Conservation (phyloP, 495 filamentous ascomycete genomes). For the Aspergillus baeticus region DNA sequence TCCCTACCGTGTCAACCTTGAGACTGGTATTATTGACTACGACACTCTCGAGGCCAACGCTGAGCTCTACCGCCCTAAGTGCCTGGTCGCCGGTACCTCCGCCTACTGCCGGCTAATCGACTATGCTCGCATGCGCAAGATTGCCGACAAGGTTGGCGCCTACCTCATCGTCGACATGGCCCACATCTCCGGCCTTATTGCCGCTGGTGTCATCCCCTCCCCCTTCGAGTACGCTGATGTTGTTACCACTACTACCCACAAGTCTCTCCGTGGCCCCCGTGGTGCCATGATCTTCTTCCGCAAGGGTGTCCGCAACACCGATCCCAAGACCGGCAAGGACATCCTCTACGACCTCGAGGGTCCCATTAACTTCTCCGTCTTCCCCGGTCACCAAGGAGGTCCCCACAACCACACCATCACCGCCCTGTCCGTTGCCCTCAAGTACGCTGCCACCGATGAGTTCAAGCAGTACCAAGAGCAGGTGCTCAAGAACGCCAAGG, state of each 20-base stretch:
- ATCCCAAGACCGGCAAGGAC: conserved; percentile 89
- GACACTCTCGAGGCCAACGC: conserved; percentile 89
- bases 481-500: conserved; percentile 61
- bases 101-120: conserved; percentile 99
- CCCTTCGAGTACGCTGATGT: conserved; percentile 95
- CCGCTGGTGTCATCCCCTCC: conserved; percentile 88
- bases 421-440: conserved; percentile 91
- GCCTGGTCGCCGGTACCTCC: conserved; percentile 94
- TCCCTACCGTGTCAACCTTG: conserved; percentile 85
- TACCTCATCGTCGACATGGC: conserved; percentile 98
- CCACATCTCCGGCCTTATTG: conserved; percentile 95
- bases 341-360: conserved; percentile 89
- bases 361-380: conserved; percentile 98
- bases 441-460: conserved; percentile 88
- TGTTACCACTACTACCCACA: conserved; percentile 99
- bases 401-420: conserved; percentile 99
- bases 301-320: conserved; percentile 84
- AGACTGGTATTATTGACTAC: conserved; percentile 98
- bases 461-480: conserved; percentile 96
- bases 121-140: conserved; percentile 94
- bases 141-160: conserved; percentile 88
- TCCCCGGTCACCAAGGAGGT: conserved; percentile 98
- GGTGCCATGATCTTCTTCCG: conserved; percentile 99
- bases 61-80: conserved; percentile 91
- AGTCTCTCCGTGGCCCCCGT: conserved; percentile 96